Percentiles rank a stretch among this genome's conserved stretches.
Conservation (phyloP, 2,329 filamentous ascomycete species). For the Aspergillus chevalieri region DNA sequence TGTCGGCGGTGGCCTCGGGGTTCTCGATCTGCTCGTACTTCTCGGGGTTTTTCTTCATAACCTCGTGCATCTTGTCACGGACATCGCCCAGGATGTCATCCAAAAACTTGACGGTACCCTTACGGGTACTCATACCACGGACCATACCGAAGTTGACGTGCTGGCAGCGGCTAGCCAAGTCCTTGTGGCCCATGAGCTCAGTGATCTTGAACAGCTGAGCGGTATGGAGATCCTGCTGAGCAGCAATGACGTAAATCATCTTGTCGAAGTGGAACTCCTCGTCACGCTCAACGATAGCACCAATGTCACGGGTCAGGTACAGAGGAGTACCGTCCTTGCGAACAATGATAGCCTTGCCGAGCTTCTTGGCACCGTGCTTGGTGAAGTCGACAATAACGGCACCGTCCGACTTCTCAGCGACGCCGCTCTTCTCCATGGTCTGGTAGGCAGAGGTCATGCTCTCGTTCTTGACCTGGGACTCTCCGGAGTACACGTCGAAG, state of each 20-base stretch:
- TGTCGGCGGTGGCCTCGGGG: conserved; percentile 75
- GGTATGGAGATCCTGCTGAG: conserved; percentile 59
- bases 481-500: conserved; percentile 63
- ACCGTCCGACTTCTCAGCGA: conserved; percentile 60
- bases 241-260: conserved; percentile 63
- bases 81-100: conserved; percentile 72
- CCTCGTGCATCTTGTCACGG: conserved; percentile 93
- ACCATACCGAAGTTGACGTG: conserved; percentile 64
- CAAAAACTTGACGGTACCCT: conserved; percentile 67
- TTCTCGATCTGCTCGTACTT: conserved; percentile 90
- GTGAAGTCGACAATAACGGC: conserved; percentile 64
- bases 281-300: conserved; percentile 57
- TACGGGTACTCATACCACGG: conserved; percentile 59
- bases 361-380: conserved; percentile 61
- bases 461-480: conserved; percentile 59
- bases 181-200: conserved; percentile 56
- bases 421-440: conserved; percentile 52
- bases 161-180: conserved; percentile 53
- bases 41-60: conserved; percentile 82
- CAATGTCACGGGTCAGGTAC: conserved; percentile 65
- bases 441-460: conserved; percentile 57
- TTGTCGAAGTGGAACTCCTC: conserved; percentile 59
- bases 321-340: conserved; percentile 62
- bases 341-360: conserved; percentile 61
- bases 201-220: conserved; percentile 61